Evolutionary conservation across 495 filamentous ascomycete species (phyloP).

Genomic region (Lepidopterella palustris): DNA sequence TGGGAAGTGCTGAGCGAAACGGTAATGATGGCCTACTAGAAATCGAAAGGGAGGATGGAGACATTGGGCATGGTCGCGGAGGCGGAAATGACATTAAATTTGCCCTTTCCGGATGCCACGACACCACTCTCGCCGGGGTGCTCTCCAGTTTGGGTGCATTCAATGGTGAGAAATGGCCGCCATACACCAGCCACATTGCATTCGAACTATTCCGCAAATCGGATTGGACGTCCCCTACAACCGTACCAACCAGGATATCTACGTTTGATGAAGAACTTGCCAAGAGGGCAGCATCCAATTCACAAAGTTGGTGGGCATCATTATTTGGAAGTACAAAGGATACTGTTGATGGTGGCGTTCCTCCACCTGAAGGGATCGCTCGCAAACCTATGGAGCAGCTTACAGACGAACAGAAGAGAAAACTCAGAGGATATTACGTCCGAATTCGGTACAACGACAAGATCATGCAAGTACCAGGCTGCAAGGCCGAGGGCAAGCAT

Average conservation of each 20-base stretch:
- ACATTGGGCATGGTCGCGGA: conserved; percentile 35
- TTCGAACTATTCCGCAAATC: conserved; percentile 69
- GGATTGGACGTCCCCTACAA: not conserved
- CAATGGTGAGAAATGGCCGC: conserved; percentile 71
- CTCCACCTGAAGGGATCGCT: conserved; percentile 40
- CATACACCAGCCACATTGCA: conserved; percentile 85
- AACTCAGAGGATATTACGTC: conserved; percentile 73
- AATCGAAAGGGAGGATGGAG: conserved; percentile 40
- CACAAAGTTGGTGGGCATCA: conserved; percentile 43
- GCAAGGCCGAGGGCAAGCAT: conserved; percentile 69
- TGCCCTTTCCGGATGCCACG: conserved; percentile 82
- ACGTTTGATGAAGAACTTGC: conserved; percentile 8
- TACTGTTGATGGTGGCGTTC: not conserved
- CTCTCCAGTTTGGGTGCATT: conserved; percentile 74
- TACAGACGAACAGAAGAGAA: conserved; percentile 44
- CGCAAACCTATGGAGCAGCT: conserved; percentile 47
- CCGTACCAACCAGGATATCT: not conserved
- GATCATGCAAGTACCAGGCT: conserved; percentile 74
- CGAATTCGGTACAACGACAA: conserved; percentile 88
- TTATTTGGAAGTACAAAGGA: conserved; percentile 40
- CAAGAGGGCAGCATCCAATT: conserved; percentile 5
- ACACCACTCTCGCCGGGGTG: conserved; percentile 81
- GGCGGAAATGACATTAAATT: conserved; percentile 56
- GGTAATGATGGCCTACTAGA: conserved; percentile 51
- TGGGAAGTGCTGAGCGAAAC: conserved; percentile 59